Percentiles rank a stretch among this genome's conserved stretches.
Conservation (phyloP, 352 stramenopile species). For the Globisporangium megalacanthum region DNA sequence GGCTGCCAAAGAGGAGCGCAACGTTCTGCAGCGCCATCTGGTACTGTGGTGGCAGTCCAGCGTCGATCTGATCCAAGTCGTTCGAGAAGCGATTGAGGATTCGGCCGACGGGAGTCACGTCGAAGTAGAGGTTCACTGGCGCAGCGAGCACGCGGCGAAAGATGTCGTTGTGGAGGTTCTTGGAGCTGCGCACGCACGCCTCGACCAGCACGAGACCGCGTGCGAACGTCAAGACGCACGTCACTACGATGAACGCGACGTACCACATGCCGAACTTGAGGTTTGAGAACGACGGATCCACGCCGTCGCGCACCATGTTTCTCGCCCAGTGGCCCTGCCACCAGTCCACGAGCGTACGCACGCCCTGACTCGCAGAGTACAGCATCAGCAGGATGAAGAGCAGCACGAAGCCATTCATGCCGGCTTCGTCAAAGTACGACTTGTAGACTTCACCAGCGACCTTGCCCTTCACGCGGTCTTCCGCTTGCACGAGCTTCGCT, state of each 20-base stretch:
- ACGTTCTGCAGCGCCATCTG: constrained; percentile 36
- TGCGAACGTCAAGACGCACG: constrained; percentile 14
- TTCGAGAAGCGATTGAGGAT: constrained; percentile 38
- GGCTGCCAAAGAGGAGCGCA: constrained; percentile 15
- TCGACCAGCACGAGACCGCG: constrained; percentile 22
- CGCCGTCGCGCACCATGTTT: constrained; percentile 15
- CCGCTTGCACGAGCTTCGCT: constrained; percentile 17
- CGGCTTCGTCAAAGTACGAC: constrained; percentile 31
- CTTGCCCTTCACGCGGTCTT: constrained; percentile 30
- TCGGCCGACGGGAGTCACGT: constrained; percentile 35
- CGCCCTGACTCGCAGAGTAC: constrained; percentile 3
- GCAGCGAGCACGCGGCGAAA: constrained; percentile 33
- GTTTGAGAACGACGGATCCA: constrained; percentile 28
- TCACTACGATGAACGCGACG: constrained; percentile 6
- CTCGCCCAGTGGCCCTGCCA: constrained; percentile 27
- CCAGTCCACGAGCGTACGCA: constrained; percentile 4
- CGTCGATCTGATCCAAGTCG: constrained; percentile 46
- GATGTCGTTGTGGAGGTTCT: constrained; percentile 24
- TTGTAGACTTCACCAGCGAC: constrained; percentile 24
- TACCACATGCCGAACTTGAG: constrained; percentile 38
- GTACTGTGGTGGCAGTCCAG: too few species aligned
- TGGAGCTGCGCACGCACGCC: constrained; percentile 23
- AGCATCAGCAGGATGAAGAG: not conserved
- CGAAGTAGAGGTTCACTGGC: too few species aligned
- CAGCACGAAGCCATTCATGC: constrained; percentile 13